A percentile compares a stretch with the other conserved stretches of the same genome.
Conservation (phyloP, 805 yeast species). For the Saccharomyces jurei region DNA sequence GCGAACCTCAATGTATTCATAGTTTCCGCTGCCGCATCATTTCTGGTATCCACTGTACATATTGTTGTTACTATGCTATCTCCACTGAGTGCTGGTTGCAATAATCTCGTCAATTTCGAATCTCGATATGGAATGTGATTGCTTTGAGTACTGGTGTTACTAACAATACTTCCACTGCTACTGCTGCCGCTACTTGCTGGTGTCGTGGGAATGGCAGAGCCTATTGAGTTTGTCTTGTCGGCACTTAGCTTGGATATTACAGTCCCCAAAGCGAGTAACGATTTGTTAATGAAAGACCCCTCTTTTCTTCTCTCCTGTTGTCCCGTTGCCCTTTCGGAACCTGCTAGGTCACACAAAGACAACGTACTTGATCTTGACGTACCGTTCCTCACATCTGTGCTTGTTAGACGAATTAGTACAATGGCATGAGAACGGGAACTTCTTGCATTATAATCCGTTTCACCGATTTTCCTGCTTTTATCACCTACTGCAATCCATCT, state of each 20-base stretch:
- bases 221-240: slow-evolving; percentile 17
- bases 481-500: slow-evolving; percentile 62
- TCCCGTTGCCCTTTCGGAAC: slow-evolving; percentile 77
- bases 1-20: slow-evolving; percentile 85
- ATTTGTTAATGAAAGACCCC: slow-evolving; percentile 88
- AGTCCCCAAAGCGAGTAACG: slow-evolving; percentile 80
- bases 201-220: neutral
- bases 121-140: slow-evolving; percentile 89
- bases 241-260: slow-evolving; percentile 75
- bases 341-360: slow-evolving; percentile 90
- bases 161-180: slow-evolving; percentile 18
- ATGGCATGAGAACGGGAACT: slow-evolving; percentile 91
- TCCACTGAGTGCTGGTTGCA: slow-evolving; percentile 91
- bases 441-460: slow-evolving; percentile 81
- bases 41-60: slow-evolving; percentile 74
- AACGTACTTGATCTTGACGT: slow-evolving; percentile 47
- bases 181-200: slow-evolving; percentile 10
- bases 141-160: slow-evolving; percentile 18
- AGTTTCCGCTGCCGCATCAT: slow-evolving; percentile 62
- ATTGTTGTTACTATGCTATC: slow-evolving; percentile 73
- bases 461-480: slow-evolving; percentile 65
- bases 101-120: slow-evolving; percentile 78
- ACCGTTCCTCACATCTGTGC: slow-evolving; percentile 36
- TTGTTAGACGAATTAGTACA: slow-evolving; percentile 54
- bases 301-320: slow-evolving; percentile 76